These are phyloP conservation scores for Podila verticillata DNA, from an alignment of 192 early-diverging fungal species.

Conservation along the genomic window DNA sequence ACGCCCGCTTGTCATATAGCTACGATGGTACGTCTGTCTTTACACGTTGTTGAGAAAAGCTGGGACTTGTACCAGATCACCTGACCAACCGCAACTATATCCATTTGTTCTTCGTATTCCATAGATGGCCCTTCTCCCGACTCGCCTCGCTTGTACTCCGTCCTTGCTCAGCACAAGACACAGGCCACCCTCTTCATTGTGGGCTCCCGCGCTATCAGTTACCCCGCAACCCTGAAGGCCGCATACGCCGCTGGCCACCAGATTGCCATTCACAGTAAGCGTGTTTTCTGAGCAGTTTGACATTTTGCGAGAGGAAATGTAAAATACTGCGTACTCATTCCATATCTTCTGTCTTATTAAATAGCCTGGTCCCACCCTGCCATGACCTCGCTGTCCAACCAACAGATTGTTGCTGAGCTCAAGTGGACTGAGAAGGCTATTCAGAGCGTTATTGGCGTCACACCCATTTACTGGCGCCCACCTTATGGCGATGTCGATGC, in stretches of 20 bases:
- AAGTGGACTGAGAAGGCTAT: constrained; percentile 73
- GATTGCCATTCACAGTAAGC: constrained; percentile 47
- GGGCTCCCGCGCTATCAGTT: constrained; percentile 56
- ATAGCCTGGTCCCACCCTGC: constrained; percentile 65
- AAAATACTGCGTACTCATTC: too few species aligned
- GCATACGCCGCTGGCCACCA: constrained; percentile 61
- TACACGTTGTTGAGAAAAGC: too few species aligned
- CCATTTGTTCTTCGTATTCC: not conserved
- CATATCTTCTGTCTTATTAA: too few species aligned
- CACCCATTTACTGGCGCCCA: constrained; percentile 63
- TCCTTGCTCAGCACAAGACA: constrained; percentile 49
- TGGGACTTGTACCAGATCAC: too few species aligned
- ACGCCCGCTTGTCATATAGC: too few species aligned
- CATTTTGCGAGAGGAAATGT: too few species aligned
- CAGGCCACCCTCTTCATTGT: constrained; percentile 66
- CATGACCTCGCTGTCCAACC: constrained; percentile 59
- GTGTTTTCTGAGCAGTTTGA: too few species aligned
- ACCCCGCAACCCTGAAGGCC: constrained; percentile 55
- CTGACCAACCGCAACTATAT: not conserved
- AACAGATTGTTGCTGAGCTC: constrained; percentile 67
- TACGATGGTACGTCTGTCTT: too few species aligned
- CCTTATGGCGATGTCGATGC: constrained; percentile 60
- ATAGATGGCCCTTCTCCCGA: constrained; percentile 61
- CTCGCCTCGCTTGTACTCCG: constrained; percentile 54
- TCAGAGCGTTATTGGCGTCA: constrained; percentile 58